Base-by-base conservation (phyloP, 352 stramenopile species). In the Pythium monospermum region DNA sequence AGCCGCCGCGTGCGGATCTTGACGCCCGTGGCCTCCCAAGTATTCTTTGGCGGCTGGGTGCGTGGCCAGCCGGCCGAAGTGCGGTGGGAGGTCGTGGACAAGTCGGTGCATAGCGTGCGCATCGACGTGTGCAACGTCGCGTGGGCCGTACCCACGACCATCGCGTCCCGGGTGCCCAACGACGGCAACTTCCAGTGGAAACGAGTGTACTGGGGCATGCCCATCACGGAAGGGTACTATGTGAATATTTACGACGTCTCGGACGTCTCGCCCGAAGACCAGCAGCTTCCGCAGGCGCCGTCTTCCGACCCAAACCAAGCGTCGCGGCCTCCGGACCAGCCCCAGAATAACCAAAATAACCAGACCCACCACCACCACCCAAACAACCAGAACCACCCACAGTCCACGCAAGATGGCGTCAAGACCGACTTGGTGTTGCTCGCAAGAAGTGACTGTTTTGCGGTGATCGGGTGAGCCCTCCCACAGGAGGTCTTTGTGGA, bases 191-290 rank as follows among this genome's bases (percentile, higher is more conserved):
- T 81, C 55, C 64, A 77, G 43, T 94, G 83, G 83, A 75, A 70
- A 30, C 74, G 76, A 26, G 83, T 94, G 45, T 85, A 89, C 40
- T 94, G 83, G 83, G 83, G 83, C 49, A 83, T 94, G 78, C 83
- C 83, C 13, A 94, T 91, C 53, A 75, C 68, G 32, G 76, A 87
- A 45, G 78, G 76, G 53, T 94, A 94, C 69, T 94, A 87, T 68
- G 70, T 94, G 48, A 91, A 91, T 66, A 85, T 91, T 64, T 94
- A 91, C 69, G 81, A 87, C 62, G 76, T 80, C 41, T 84, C 76
- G 36, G 69, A 82, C 48, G 61, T 81, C 19, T 54, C 59, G 18
- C 59, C 60, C 35, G 49, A 68, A 32, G 19, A 55, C 39, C 53
- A 59, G 7, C 47, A 52, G 31, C 56, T 49, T 6, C 48, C 53